phyloP scores from a whole-genome alignment of 176 grass and related monocot genomes.

The Themeda triandra region DNA sequence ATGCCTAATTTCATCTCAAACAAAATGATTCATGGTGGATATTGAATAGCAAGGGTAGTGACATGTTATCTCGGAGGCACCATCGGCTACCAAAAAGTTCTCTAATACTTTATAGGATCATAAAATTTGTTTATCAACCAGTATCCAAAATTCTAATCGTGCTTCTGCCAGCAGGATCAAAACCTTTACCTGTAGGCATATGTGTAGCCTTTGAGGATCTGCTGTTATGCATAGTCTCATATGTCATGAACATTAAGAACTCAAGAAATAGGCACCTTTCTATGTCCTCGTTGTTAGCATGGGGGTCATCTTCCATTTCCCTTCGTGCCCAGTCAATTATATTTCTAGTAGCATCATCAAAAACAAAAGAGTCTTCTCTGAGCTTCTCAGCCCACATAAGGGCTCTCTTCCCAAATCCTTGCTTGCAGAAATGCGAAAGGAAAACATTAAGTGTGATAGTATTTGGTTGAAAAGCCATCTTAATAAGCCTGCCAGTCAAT shows the following conservation, averaged over 20 bases:
- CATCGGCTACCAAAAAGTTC: background rate
- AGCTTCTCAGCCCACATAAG: conserved; percentile 76
- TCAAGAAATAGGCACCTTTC: conserved; percentile 60
- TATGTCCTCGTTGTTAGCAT: conserved; percentile 30
- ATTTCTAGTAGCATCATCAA: conserved; percentile 86
- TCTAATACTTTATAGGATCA: conserved; percentile 19
- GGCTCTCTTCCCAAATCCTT: conserved; percentile 72
- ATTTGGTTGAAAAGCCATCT: conserved; percentile 87
- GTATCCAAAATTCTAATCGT: conserved; percentile 27
- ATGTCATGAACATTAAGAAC: conserved; percentile 61
- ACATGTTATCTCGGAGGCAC: background rate
- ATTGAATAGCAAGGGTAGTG: background rate
- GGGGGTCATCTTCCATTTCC: conserved; percentile 39
- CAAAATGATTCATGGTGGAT: background rate
- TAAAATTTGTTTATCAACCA: conserved; percentile 30
- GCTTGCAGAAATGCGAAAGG: conserved; percentile 91
- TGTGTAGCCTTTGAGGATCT: conserved; percentile 29
- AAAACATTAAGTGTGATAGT: conserved; percentile 78
- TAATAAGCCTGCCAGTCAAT: conserved; percentile 77
- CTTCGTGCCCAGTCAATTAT: conserved; percentile 75
- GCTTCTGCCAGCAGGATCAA: conserved; percentile 20
- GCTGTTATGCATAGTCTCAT: conserved; percentile 33
- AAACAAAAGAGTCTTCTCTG: conserved; percentile 59
- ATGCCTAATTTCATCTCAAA: background rate
- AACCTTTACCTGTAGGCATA: conserved; percentile 16